Conservation (phyloP, 1,284 basidiomycete species). For the Mycosarcoma mackinlayi region DNA sequence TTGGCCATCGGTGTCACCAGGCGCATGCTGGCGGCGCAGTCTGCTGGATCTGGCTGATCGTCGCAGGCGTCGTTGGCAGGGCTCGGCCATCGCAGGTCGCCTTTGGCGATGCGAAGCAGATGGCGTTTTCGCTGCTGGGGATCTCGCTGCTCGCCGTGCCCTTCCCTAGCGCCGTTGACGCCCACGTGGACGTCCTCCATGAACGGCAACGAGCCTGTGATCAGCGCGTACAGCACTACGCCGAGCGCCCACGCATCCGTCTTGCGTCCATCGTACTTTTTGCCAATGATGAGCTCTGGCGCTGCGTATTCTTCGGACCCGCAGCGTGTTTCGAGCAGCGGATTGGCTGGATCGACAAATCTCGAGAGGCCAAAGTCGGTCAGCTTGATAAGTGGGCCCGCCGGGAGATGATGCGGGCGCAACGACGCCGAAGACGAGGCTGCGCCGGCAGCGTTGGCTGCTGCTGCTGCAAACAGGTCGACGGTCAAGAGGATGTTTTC, state of each 20-base stretch:
- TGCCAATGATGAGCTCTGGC: slow-evolving; percentile 84
- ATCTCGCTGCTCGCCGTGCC: slow-evolving; percentile 47
- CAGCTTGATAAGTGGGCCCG: slow-evolving; percentile 79
- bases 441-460: background rate
- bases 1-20: slow-evolving; percentile 62
- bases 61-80: slow-evolving; percentile 61
- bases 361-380: slow-evolving; percentile 91
- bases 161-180: slow-evolving; percentile 40
- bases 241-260: slow-evolving; percentile 92
- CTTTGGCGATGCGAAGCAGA: slow-evolving; percentile 66
- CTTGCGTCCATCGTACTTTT: slow-evolving; percentile 82
- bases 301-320: slow-evolving; percentile 92
- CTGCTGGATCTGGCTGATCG: slow-evolving; percentile 28
- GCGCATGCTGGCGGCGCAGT: slow-evolving; percentile 41
- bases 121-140: slow-evolving; percentile 59
- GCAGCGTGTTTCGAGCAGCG: slow-evolving; percentile 84
- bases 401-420: slow-evolving; percentile 64
- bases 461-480: slow-evolving; percentile 37
- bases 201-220: slow-evolving; percentile 73
- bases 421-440: slow-evolving; percentile 20
- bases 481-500: slow-evolving; percentile 73
- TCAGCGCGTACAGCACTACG: slow-evolving; percentile 82
- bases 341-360: slow-evolving; percentile 79
- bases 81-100: slow-evolving; percentile 68
- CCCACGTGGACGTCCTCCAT: slow-evolving; percentile 56